Conservation (phyloP, 208 protist genomes). For the Trypanosomatidae sp. region DNA sequence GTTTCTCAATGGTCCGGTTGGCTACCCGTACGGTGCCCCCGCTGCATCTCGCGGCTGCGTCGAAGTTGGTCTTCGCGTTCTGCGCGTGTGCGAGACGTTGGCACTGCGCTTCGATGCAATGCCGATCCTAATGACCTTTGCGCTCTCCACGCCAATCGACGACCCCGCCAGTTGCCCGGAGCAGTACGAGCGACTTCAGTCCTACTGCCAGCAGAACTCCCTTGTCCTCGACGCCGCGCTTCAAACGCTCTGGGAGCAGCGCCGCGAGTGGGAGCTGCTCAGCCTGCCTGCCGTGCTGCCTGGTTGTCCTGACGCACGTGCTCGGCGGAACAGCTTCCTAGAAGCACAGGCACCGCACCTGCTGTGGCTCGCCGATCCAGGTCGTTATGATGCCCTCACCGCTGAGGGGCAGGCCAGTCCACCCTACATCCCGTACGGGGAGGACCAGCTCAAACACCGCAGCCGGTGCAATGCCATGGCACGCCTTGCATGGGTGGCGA, state of each 20-base stretch:
- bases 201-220: conserved; percentile 53
- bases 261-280: conserved; percentile 79
- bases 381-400: conserved; percentile 54
- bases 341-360: conserved; percentile 66
- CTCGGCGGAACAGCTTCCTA: conserved; percentile 58
- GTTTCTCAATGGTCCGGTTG: conserved; percentile 52
- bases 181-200: conserved; percentile 47
- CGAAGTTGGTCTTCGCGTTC: conserved; percentile 37
- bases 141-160: conserved; percentile 50
- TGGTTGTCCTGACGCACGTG: conserved; percentile 20
- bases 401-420: conserved; percentile 35
- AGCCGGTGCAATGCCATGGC: conserved; percentile 58
- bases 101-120: conserved; percentile 63
- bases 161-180: conserved; percentile 37
- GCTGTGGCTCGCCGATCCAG: conserved; percentile 65
- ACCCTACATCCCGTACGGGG: conserved; percentile 52
- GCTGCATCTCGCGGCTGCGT: conserved; percentile 14
- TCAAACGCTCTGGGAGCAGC: conserved; percentile 40
- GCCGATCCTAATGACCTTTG: conserved; percentile 56
- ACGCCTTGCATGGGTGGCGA: conserved; percentile 56
- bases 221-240: conserved; percentile 49
- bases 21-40: conserved; percentile 78
- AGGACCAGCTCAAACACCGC: conserved; percentile 45
- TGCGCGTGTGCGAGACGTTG: conserved; percentile 53
- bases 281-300: conserved; percentile 58